A percentile compares a stretch with the other conserved stretches of the same genome.
Conservation (phyloP, 1,139 yeast species). For the Blastobotrys serpentis region DNA sequence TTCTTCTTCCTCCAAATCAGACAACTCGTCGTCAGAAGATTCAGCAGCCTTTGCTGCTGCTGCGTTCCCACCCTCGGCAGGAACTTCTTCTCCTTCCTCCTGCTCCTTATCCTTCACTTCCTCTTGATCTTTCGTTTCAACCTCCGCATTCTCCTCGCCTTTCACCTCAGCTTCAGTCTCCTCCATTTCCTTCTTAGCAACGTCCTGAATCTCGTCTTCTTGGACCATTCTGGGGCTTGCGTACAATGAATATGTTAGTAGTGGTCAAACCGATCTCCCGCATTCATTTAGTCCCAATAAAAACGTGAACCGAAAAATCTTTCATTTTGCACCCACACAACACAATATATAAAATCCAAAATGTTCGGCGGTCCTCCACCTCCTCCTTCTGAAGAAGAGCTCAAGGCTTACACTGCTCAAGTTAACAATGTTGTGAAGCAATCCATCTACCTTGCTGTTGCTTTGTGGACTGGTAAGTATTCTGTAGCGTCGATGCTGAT, state of each 20-base stretch:
- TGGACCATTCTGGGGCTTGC: no score
- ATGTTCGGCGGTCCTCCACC: constrained; percentile 83
- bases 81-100: not conserved
- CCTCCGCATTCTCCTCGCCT: not conserved
- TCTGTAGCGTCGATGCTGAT: not conserved
- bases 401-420: constrained; percentile 66
- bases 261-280: no score
- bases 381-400: constrained; percentile 74
- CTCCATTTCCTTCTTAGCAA: constrained; percentile 17
- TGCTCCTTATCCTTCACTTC: not conserved
- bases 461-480: constrained; percentile 59
- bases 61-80: no score
- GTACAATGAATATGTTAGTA: no score
- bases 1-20: constrained; percentile 43
- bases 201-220: constrained; percentile 1
- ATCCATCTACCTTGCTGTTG: constrained; percentile 71
- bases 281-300: no score
- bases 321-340: constrained; percentile 4
- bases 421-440: constrained; percentile 64
- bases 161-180: constrained; percentile 1
- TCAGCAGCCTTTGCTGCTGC: not conserved
- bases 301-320: constrained; percentile 1
- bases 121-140: constrained; percentile 4
- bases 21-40: constrained; percentile 35
- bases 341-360: constrained; percentile 14